Evolutionary conservation across 371 early-diverging fungal genomes (phyloP).

Genomic region (Mortierella sp.): DNA sequence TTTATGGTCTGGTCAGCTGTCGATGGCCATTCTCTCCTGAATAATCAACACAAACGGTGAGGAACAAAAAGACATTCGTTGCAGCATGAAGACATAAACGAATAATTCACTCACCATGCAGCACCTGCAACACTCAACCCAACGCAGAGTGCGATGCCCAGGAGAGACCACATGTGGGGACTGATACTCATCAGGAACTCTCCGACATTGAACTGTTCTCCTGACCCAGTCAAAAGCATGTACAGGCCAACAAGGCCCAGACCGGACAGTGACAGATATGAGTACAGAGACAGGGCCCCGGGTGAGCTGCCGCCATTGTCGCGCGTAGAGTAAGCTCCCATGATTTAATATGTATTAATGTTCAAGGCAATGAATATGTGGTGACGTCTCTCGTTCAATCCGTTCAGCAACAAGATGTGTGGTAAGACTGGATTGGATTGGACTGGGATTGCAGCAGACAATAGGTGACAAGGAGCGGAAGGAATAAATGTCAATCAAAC

Average conservation of each 20-base stretch:
- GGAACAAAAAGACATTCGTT: not conserved
- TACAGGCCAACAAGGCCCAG: conserved; percentile 73
- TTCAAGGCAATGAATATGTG: not conserved
- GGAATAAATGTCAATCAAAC: too few relatives aligned
- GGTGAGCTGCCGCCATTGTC: conserved; percentile 10
- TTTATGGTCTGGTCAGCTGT: too few relatives aligned
- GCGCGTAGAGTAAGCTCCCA: conserved; percentile 47
- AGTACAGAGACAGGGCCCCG: conserved; percentile 18
- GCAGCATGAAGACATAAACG: not conserved
- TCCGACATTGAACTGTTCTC: conserved; percentile 90
- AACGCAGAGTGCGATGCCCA: conserved; percentile 90
- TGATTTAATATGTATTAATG: conserved; percentile 1
- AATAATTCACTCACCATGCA: conserved; percentile 80
- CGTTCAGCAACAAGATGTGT: too few relatives aligned
- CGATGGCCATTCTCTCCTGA: not conserved
- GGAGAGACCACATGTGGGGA: conserved; percentile 92
- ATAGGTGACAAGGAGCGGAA: too few relatives aligned
- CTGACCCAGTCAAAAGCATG: conserved; percentile 87
- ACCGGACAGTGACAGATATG: conserved; percentile 29
- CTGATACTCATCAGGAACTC: conserved; percentile 78
- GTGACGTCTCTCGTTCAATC: too few relatives aligned
- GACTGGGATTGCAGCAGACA: too few relatives aligned
- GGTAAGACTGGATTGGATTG: not conserved
- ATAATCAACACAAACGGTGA: not conserved
- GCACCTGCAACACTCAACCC: conserved; percentile 95